A percentile compares a stretch with the other conserved stretches of the same genome.
These are phyloP conservation scores for Adansonia gregorii DNA, from an alignment of 441 rosid species.

Conservation along the genomic window DNA sequence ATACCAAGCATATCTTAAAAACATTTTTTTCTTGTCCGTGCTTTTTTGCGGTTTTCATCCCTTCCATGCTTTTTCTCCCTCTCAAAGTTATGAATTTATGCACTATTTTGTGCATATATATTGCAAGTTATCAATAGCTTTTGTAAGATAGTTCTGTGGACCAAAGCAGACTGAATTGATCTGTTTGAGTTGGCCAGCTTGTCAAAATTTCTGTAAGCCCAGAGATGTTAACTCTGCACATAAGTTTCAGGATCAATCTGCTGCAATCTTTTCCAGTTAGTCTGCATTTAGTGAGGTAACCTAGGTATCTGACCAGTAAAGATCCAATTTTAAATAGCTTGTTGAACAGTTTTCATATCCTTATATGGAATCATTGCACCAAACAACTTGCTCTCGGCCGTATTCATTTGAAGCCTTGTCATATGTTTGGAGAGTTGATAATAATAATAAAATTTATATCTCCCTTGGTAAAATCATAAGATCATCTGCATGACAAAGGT, in stretches of 20 bases:
- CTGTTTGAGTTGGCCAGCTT: background rate
- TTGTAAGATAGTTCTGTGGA: background rate
- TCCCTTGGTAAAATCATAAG: background rate
- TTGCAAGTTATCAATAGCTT: background rate
- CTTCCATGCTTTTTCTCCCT: background rate
- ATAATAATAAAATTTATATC: background rate
- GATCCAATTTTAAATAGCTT: background rate
- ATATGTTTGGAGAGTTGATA: background rate
- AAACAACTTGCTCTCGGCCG: background rate
- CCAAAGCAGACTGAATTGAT: background rate
- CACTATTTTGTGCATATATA: background rate
- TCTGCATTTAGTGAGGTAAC: background rate
- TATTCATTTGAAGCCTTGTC: background rate
- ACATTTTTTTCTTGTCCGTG: background rate
- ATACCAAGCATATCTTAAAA: background rate
- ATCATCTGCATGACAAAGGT: background rate
- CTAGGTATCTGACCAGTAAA: background rate
- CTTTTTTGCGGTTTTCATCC: background rate
- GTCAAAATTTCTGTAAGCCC: background rate
- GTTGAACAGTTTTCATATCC: background rate
- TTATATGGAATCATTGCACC: background rate
- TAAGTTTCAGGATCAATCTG: background rate
- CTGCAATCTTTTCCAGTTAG: background rate
- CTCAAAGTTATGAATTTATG: background rate
- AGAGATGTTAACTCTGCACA: background rate